These are phyloP conservation scores for Withania somnifera DNA, from an alignment of 305 asterid genomes.

Conservation along the genomic window DNA sequence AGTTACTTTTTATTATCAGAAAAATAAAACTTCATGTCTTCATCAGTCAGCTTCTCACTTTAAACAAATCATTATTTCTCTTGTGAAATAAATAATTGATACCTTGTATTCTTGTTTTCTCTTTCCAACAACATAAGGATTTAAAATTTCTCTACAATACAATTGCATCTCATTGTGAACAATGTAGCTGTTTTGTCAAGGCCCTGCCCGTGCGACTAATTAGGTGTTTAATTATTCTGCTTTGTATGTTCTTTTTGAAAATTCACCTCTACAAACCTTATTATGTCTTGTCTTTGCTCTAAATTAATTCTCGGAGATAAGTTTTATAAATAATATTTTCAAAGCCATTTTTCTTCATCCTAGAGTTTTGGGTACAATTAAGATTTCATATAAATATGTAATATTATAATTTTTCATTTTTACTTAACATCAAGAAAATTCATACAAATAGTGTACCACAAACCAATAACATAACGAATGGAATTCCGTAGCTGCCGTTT, in stretches of 20 bases:
- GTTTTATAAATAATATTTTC: no score
- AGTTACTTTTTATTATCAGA: slow-evolving; percentile 16
- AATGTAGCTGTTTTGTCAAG: background rate
- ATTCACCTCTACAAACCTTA: background rate
- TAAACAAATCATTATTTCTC: slow-evolving; percentile 15
- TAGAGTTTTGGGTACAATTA: no score
- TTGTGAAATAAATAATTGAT: slow-evolving; percentile 12
- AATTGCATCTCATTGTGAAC: background rate
- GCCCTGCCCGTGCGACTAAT: background rate
- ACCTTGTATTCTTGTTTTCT: slow-evolving; percentile 5
- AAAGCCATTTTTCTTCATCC: no score
- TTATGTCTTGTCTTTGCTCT: background rate
- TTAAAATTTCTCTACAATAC: background rate
- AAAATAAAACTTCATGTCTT: slow-evolving; percentile 26
- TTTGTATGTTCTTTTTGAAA: background rate
- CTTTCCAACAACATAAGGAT: background rate
- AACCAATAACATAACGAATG: no score
- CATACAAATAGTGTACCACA: no score
- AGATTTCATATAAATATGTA: background rate
- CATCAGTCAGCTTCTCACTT: slow-evolving; percentile 22
- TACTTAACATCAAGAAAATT: no score
- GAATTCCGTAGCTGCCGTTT: background rate
- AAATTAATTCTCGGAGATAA: background rate
- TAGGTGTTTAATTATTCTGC: background rate
- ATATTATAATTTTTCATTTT: no score